Evolutionary conservation across 768 basidiomycete genomes (phyloP).

Genomic region (Russula ochroleuca): DNA sequence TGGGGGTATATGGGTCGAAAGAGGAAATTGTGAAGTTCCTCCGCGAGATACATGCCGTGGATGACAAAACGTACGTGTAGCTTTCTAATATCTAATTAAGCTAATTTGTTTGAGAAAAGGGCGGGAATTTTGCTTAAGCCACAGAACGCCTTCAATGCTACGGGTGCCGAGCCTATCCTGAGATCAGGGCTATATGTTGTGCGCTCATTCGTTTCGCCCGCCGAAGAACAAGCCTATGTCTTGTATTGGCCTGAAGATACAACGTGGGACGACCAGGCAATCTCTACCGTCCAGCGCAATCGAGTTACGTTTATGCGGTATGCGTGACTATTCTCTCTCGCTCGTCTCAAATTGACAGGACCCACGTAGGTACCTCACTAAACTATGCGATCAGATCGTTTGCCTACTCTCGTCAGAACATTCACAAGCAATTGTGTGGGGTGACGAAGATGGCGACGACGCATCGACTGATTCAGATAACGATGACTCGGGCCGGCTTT

Average conservation of each 20-base stretch:
- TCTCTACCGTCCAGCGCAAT: constrained; percentile 46
- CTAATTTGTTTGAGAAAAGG: constrained; percentile 18
- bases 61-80: constrained; percentile 40
- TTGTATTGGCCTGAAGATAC: constrained; percentile 60
- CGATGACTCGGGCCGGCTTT: constrained; percentile 46
- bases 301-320: constrained; percentile 62
- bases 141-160: constrained; percentile 17
- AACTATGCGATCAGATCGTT: constrained; percentile 48
- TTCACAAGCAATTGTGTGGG: constrained; percentile 45
- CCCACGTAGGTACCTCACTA: constrained; percentile 18
- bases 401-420: constrained; percentile 50
- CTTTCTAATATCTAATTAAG: not conserved
- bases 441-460: constrained; percentile 32
- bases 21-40: constrained; percentile 48
- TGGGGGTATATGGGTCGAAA: constrained; percentile 57
- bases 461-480: constrained; percentile 38
- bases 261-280: constrained; percentile 53
- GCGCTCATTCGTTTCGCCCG: constrained; percentile 24
- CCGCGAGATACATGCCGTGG: constrained; percentile 35
- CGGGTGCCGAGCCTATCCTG: constrained; percentile 33
- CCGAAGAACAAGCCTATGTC: constrained; percentile 40
- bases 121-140: constrained; percentile 26
- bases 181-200: constrained; percentile 51
- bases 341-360: not conserved
- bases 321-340: constrained; percentile 3